Evolutionary conservation across 1,284 basidiomycete species (phyloP), one percentile per base, ranked within the genome.

Genomic region (Pseudozyma sp.): DNA sequence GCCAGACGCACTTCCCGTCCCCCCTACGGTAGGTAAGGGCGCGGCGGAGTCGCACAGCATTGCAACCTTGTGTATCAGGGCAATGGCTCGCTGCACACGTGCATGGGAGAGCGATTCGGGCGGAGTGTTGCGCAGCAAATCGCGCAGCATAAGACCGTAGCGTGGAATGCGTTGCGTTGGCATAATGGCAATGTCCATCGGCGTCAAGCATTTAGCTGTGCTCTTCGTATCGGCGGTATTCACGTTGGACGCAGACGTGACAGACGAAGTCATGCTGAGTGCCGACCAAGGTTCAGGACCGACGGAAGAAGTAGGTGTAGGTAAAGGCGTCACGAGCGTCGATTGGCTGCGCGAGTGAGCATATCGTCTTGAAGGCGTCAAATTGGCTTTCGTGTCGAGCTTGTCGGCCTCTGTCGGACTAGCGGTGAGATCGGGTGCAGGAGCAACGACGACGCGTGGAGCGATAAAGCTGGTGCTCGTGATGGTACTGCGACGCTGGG

Each of bases 141-240:
- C 81, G n/a, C 76, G 66, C 55, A 83, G 53, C 59, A 83, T 69
- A 25, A 83, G 64, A 0, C 71, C 57, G 58, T 83, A 83, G 19
- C 82, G 61, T 25, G 78, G 74, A 19, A 83, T 64, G 19, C 82
- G 75, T 69, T 83, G 82, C 36, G 82, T 83, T 11, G 82, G 82
- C 82, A 82, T 82, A 61, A 83, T 83, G 2, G 72, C 77, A 16
- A 83, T 68, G 56, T 83, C 82, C 59, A 80, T 73, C 21, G 80
- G 71, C 12, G 67, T 76, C n/a, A 83, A 56, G 62, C 68, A 66
- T 56, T 81, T 81, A 16, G 59, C 38, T 6, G 56, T 16, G 43
- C 44, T 19, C 25, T n/a, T 16, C 36, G 31, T 25, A 45, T 8
- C 31, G 12, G 39, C 16, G 43, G 13, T 51, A 39, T 18, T 35